Conservation (phyloP, 805 yeast genomes). For the Wickerhamomyces alni region DNA sequence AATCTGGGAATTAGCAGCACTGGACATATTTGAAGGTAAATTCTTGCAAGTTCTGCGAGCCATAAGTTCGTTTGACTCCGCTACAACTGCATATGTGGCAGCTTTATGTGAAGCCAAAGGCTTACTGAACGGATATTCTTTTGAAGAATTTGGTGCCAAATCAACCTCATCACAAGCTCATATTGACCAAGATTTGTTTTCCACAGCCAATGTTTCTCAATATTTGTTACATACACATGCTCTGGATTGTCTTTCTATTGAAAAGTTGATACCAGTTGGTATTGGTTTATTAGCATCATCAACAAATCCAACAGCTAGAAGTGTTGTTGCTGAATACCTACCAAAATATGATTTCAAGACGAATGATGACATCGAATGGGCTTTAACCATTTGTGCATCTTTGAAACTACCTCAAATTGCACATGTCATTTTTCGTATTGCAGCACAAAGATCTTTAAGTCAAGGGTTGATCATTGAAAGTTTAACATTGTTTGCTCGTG, state of each 20-base stretch:
- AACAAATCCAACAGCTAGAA: conserved; percentile 36
- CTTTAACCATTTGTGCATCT: conserved; percentile 64
- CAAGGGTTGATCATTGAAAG: conserved; percentile 45
- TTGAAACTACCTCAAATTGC: conserved; percentile 56
- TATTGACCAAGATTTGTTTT: conserved; percentile 25
- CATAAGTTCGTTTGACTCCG: conserved; percentile 52
- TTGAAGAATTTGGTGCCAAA: conserved; percentile 19
- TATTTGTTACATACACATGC: conserved; percentile 51
- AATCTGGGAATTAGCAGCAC: conserved; percentile 51
- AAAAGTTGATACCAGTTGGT: conserved; percentile 58
- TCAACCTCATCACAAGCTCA: conserved; percentile 1
- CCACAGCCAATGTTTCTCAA: conserved; percentile 40
- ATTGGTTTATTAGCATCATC: conserved; percentile 54
- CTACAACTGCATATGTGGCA: conserved; percentile 59
- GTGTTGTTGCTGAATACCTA: conserved; percentile 48
- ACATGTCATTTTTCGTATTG: conserved; percentile 38
- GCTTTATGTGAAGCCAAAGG: conserved; percentile 62
- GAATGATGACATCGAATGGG: conserved; percentile 79
- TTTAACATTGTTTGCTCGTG: conserved; percentile 54
- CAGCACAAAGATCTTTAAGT: conserved; percentile 21
- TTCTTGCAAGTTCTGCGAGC: conserved; percentile 51
- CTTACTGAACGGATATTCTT: conserved; percentile 35
- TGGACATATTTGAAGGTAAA: conserved; percentile 50
- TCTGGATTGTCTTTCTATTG: conserved; percentile 44
- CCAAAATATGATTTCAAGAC: conserved; percentile 57